These are phyloP conservation scores for Nakazawaea holstii DNA, from an alignment of 805 yeast species.

Conservation along the genomic window DNA sequence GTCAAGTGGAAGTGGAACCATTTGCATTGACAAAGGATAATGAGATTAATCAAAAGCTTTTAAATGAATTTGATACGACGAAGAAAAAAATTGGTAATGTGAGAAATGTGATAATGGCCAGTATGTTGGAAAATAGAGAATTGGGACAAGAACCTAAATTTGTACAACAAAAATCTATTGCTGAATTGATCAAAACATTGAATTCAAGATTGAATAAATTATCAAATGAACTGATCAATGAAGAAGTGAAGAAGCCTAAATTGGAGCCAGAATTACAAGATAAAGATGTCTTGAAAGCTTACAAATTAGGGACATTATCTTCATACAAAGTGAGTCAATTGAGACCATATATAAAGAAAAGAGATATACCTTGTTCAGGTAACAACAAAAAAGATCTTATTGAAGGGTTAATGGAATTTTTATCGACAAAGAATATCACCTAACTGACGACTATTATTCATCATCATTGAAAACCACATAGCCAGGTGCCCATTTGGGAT, in stretches of 20 bases:
- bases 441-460: not conserved
- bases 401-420: slow-evolving; percentile 30
- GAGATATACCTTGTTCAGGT: slow-evolving; percentile 31
- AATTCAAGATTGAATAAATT: slow-evolving; percentile 18
- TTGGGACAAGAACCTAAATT: slow-evolving; percentile 7
- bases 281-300: slow-evolving; percentile 34
- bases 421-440: slow-evolving; percentile 16
- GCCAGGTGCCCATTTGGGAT: slow-evolving; percentile 3
- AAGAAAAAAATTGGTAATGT: slow-evolving; percentile 8
- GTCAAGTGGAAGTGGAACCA: slow-evolving; percentile 45
- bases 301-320: slow-evolving; percentile 30
- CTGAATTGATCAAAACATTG: slow-evolving; percentile 14
- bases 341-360: slow-evolving; percentile 30
- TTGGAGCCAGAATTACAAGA: slow-evolving; percentile 24
- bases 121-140: slow-evolving; percentile 11
- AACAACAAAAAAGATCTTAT: slow-evolving; percentile 37
- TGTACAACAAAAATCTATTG: slow-evolving; percentile 3
- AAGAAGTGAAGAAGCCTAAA: slow-evolving; percentile 9
- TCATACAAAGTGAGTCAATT: slow-evolving; percentile 38
- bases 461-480: slow-evolving; percentile 1
- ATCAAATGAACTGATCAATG: slow-evolving; percentile 14
- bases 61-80: slow-evolving; percentile 10
- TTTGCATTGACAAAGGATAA: slow-evolving; percentile 1
- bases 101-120: slow-evolving; percentile 5
- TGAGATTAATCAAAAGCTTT: slow-evolving; percentile 2